Base-by-base conservation (phyloP, 1,139 yeast species). In the Lodderomyces beijingensis region DNA sequence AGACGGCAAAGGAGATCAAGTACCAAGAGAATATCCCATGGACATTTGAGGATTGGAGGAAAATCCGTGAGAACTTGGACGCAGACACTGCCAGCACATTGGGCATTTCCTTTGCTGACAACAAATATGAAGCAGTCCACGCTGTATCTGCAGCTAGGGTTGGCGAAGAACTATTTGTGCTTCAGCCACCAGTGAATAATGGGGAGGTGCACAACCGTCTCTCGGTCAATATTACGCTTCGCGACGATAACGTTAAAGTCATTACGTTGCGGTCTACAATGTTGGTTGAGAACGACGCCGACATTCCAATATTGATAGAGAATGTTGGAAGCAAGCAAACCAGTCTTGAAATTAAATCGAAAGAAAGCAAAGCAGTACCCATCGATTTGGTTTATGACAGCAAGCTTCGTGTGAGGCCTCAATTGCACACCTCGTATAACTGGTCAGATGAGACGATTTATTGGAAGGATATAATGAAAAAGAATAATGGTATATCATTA, bases 21-120 rank as follows among this genome's bases (percentile, higher is more conserved):
- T 70, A 79, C 28, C 72, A 74, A 3, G 73, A 71, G 4, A 59
- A 60, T 5, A 57, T 76, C 8, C 83, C 89, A 1, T 93, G 97
- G 97, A 79, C 91, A 27, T 93, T 93, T 62, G 95, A 89, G 49
- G 96, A 91, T 50, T 91, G 97, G 96, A 71, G 85, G 41, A 72
- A 71, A 21, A 76, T 88, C 14, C 79, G 98, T 54, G 95, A 91
- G 49, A 78, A 79, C 38, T 62, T 88, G 37, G 80, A 77, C 41
- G 76, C 85, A 2, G 82, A 82, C 41, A 74, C 72, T 31, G 75
- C 71, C 16, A 81, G 79, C 27, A 63, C 70, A 2, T 58, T 89
- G 27, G 89, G 83, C 0, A 69, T 88, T 13, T 69, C 69, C 27
- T 55, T 87, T 12, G 31, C 73, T 3, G 76, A 68, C 30, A 71